Conservation (phyloP, 1,284 basidiomycete species). For the Ganoderma multipileum region DNA sequence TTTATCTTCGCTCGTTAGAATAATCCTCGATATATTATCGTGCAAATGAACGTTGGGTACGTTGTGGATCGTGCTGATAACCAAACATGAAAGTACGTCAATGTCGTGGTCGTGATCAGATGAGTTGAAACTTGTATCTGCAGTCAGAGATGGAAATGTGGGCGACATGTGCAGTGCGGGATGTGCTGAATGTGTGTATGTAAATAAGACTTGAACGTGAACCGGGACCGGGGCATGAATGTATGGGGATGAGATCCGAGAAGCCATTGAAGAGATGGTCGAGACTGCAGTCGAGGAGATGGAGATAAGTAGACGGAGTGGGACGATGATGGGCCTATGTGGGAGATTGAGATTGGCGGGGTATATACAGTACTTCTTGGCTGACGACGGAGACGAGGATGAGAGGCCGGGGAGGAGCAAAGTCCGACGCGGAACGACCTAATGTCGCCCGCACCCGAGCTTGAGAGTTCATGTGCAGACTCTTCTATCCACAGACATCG, state of each 20-base stretch:
- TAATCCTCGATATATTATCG: background rate
- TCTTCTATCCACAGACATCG: constrained; percentile 3
- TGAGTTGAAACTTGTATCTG: background rate
- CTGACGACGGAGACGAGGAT: background rate
- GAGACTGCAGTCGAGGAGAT: background rate
- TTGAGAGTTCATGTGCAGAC: background rate
- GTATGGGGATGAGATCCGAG: background rate
- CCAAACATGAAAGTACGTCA: background rate
- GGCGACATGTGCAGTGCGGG: background rate
- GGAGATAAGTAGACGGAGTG: background rate
- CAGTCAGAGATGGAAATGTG: background rate
- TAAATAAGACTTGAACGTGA: background rate
- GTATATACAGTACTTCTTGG: constrained; percentile 11
- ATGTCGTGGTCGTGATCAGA: constrained; percentile 3
- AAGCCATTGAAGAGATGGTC: background rate
- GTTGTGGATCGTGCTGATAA: background rate
- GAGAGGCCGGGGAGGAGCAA: background rate
- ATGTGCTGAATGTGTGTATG: background rate
- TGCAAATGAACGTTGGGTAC: background rate
- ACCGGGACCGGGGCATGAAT: background rate
- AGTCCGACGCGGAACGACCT: constrained; percentile 29
- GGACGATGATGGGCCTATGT: background rate
- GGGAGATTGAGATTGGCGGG: background rate
- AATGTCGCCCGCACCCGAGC: constrained; percentile 21
- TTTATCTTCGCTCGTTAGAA: background rate